Evolutionary conservation across 2,329 filamentous ascomycete genomes (phyloP).

Genomic region (Cladosporium sp.): DNA sequence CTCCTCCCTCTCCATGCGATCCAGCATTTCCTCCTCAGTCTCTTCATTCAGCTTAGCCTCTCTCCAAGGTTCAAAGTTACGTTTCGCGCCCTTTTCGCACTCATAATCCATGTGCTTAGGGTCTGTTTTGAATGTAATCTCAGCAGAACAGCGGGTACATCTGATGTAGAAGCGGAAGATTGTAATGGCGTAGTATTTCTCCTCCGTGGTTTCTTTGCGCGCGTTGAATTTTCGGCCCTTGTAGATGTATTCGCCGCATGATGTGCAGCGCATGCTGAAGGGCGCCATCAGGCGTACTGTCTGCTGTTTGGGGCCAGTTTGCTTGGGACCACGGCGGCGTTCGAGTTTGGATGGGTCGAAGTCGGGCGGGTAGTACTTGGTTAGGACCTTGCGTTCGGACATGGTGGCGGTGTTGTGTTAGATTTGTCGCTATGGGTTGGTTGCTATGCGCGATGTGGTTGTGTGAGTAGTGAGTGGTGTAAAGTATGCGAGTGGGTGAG

Average conservation of each 20-base stretch:
- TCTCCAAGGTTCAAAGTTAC: conserved; percentile 92
- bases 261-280: conserved; percentile 71
- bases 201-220: conserved; percentile 84
- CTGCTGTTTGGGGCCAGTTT: conserved; percentile 72
- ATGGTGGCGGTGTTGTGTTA: conserved; percentile 42
- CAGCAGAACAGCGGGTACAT: conserved; percentile 77
- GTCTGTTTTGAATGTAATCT: conserved; percentile 92
- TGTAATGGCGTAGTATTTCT: conserved; percentile 82
- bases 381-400: conserved; percentile 81
- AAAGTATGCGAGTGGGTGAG: background rate
- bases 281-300: conserved; percentile 88
- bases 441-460: conserved; percentile 7
- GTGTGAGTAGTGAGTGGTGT: background rate
- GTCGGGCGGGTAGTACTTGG: conserved; percentile 65
- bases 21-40: conserved; percentile 80
- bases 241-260: conserved; percentile 78
- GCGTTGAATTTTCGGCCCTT: conserved; percentile 94
- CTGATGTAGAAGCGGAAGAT: conserved; percentile 80
- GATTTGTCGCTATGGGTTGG: too few species aligned
- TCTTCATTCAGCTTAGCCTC: conserved; percentile 63
- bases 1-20: conserved; percentile 74
- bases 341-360: conserved; percentile 84
- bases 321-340: conserved; percentile 60
- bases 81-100: conserved; percentile 74
- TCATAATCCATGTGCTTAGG: conserved; percentile 92